Evolutionary conservation across 495 filamentous ascomycete species (phyloP), one percentile per base, ranked within the genome.

Genomic region (Sabuloglossum arenarium): DNA sequence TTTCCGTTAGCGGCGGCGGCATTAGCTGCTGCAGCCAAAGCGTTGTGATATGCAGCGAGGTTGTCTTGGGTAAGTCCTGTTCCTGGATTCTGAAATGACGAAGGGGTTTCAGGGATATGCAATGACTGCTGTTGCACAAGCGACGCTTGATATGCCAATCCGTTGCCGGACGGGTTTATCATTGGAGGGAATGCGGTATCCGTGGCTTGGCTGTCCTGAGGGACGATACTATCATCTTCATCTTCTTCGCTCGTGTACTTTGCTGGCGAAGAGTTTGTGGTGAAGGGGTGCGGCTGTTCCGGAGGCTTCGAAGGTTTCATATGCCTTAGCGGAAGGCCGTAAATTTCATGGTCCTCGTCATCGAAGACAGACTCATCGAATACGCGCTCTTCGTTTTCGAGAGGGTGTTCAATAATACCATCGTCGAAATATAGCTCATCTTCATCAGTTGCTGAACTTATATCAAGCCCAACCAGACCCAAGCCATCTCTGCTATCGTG

Each of bases 371-470:
- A 85, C 62, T 89, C 85, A 59, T 89, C 85, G 61, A 89, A 88
- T 16, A 71, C 67, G 6, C 69, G 69, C 29, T 73, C 75, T 39
- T 78, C 75, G 27, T 68, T 71, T 10, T 76, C 72, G 1, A 67
- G 67, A 27, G 54, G 63, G 14, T 73, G 59, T 24, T 75, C 71
- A 63, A 85, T 82, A 46, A 86, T 70, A 1, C 85, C 87, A 60
- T 88, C 84, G 56, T 89, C 81, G 59, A 85, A 91, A 62, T 91
- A 91, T 43, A 91, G 66, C 57, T 90, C 86, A 60, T 90, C 85
- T 30, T 80, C 77, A 29, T 78, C 71, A 19, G 68, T 59, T 32
- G 68, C 56, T 28, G 23, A 11, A 30, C 47, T 19, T 19, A 30
- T 29, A 51, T 51, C 56, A 54, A 25, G 58, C 56, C 37, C 47